Evolutionary conservation across 768 basidiomycete genomes (phyloP).

Genomic region (Cystobasidium ongulense): DNA sequence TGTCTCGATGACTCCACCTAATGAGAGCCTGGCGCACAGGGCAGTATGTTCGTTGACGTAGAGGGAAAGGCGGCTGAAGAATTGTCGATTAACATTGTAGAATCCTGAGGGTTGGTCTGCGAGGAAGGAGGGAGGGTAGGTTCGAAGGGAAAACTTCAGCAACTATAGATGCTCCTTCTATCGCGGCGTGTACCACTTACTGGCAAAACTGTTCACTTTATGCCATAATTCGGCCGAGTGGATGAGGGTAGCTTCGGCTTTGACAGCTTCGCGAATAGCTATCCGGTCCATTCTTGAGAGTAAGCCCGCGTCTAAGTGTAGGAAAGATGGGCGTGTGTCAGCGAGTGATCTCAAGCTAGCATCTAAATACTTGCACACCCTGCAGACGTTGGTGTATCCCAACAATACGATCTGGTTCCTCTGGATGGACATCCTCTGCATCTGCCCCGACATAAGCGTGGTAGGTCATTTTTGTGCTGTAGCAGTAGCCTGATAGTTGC

Average conservation of each 20-base stretch:
- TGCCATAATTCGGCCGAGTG: constrained; percentile 89
- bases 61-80: constrained; percentile 83
- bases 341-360: not conserved
- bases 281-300: constrained; percentile 67
- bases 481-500: constrained; percentile 46
- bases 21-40: constrained; percentile 73
- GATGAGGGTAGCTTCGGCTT: constrained; percentile 74
- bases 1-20: constrained; percentile 90
- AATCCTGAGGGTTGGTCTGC: constrained; percentile 1
- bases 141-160: no score
- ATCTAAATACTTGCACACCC: constrained; percentile 14
- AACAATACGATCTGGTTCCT: constrained; percentile 66
- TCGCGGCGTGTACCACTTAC: constrained; percentile 48
- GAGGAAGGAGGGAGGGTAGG: not conserved
- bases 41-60: constrained; percentile 84
- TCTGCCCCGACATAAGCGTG: constrained; percentile 61
- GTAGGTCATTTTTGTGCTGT: constrained; percentile 73
- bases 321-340: not conserved
- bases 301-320: constrained; percentile 50
- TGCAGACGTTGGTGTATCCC: constrained; percentile 63
- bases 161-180: not conserved
- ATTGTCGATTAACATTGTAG: constrained; percentile 52
- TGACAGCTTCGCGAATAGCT: constrained; percentile 63
- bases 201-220: constrained; percentile 70
- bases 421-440: constrained; percentile 55